These are phyloP conservation scores for Theileria orientalis DNA, from an alignment of 169 alveolate genomes.

Conservation along the genomic window DNA sequence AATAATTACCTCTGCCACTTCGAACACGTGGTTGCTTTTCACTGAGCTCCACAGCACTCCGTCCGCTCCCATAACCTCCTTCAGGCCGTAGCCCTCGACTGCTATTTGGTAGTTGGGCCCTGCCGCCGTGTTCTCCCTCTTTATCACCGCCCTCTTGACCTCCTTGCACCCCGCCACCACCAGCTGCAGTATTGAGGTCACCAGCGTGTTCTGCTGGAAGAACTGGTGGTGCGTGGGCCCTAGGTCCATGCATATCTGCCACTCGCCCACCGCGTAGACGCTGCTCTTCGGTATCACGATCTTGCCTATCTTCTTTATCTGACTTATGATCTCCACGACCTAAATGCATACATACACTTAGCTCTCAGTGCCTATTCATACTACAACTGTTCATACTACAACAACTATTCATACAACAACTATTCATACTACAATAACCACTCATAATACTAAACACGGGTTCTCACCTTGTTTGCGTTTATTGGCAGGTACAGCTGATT, in stretches of 20 bases:
- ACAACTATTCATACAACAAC: constrained; percentile 91
- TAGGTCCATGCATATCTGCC: constrained; percentile 67
- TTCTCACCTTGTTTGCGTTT: constrained; percentile 78
- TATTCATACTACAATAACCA: constrained; percentile 92
- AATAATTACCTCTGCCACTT: constrained; percentile 85
- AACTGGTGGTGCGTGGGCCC: constrained; percentile 62
- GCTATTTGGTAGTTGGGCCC: constrained; percentile 80
- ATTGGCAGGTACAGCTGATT: constrained; percentile 81
- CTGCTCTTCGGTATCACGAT: constrained; percentile 78
- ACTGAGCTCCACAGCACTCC: constrained; percentile 89
- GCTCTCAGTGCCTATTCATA: too few species aligned
- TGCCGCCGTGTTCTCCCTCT: constrained; percentile 79
- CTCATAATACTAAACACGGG: constrained; percentile 78
- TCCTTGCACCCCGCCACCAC: constrained; percentile 76
- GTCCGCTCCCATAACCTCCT: constrained; percentile 89
- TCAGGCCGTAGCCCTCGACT: constrained; percentile 91
- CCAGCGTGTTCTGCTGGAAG: constrained; percentile 79
- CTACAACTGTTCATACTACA: constrained; percentile 91
- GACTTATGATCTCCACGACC: constrained; percentile 79
- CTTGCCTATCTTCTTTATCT: constrained; percentile 78
- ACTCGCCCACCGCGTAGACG: constrained; percentile 67
- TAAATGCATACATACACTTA: background rate
- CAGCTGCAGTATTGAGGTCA: constrained; percentile 64
- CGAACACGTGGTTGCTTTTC: constrained; percentile 91
- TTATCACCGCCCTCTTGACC: constrained; percentile 83